Base-by-base conservation (phyloP, 768 basidiomycete species). In the Strobilomyces confusus region DNA sequence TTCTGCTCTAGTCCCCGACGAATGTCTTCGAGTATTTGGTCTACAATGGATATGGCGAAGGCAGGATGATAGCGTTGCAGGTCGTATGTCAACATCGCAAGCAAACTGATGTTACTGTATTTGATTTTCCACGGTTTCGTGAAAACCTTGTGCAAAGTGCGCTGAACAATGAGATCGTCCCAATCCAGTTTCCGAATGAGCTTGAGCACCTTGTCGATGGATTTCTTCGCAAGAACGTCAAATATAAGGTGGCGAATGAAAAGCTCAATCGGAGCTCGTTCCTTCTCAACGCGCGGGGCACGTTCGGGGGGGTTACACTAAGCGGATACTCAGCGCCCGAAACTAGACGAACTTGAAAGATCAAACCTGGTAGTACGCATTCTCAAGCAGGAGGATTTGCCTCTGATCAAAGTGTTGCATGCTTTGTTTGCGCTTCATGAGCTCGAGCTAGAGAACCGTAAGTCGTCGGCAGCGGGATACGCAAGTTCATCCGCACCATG, bases 111-210 rank as follows among this genome's bases (percentile, higher is more conserved):
- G 63, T 91, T 95, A 54, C 86, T 79, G 65, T 87, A 98, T 64
- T 93, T 95, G 72, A 98, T 81, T 68, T 98, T 98, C 94, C 95
- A 97, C 3, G 95, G 89, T 63, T 97, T 95, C n/a, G 90, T 91
- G 73, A 99, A 99, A 37, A 91, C 82, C 65, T 91, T 90, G 73
- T 87, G 84, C 8, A 98, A 76, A 22, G 80, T 81, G 25, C 77
- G 77, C 36, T 80, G 79, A 29, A 88, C 64, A 22, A 71, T 56
- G 8, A 73, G 68, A 66, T 92, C 84, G n/a, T 95, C 91, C 97
- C 97, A 99, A 63, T 98, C 87, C 43, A 98, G 78, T 71, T 95
- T 98, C 44, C 97, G 85, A 32, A 98, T 71, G 22, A 97, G 80
- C 69, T 92, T 93, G 51, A 98, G 77, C 11, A 97, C 95, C 66